Base-by-base conservation (phyloP, 2,329 filamentous ascomycete genomes). In the Clarireedia hainanense region DNA sequence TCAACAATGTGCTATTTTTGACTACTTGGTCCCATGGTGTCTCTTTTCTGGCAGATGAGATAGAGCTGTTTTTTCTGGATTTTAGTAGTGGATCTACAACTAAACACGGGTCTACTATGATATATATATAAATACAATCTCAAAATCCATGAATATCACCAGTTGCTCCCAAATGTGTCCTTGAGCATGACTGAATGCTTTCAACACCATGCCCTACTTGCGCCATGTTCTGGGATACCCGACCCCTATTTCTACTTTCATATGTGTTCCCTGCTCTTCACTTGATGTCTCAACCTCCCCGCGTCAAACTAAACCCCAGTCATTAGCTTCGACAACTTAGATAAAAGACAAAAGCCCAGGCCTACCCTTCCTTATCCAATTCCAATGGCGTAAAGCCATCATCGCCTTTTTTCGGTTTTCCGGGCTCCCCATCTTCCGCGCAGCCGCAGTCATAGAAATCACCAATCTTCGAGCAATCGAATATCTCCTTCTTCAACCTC, bases 371-470 rank as follows among this genome's bases (percentile, higher is more conserved):
- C 57, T 67, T 68, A 51, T 67, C 61, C 40, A 70, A 55, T 37
- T 68, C 63, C 48, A 70, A 59, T 43, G 62, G 64, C 34, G 63
- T 73, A 66, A 61, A 68, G 36, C 50, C 64, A 64, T 37, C 61
- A 49, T 66, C 66, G 23, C 61, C 67, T 36, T 63, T 40, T 23
- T 54, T 54, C 52, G 60, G 57, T 66, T 65, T 57, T 64, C 71
- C 74, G 60, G 76, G 73, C 17, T 76, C 75, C 17, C 76, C 76
- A 58, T 84, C 81, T n/a, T 86, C 84, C 14, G 81, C 84, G 64
- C 84, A 88, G 0, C 84, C 84, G 65, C 84, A 88, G 67, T 88
- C 84, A 70, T 87, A 88, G 67, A 85, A 84, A 64, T 87, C 84
- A 15, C 83, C 83, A 65, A 88, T 84, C 30, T 83, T 80, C 57